phyloP scores from a whole-genome alignment of 345 rosid species.

The Pseudoturritis turrita region DNA sequence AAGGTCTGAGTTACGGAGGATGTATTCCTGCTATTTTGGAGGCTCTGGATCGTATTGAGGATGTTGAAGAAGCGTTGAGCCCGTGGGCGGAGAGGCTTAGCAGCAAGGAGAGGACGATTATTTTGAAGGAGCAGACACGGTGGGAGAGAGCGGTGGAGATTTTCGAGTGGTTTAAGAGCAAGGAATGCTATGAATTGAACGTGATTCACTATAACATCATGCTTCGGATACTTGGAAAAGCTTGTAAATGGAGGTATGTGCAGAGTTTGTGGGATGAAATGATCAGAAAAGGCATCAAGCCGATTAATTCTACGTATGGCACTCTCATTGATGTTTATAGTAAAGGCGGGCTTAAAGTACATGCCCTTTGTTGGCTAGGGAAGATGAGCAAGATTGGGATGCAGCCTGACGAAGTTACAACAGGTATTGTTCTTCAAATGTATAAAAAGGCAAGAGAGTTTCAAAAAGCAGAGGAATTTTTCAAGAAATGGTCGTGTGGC shows the following conservation, averaged over 20 bases:
- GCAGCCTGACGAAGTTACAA: conserved; percentile 82
- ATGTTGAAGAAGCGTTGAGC: conserved; percentile 63
- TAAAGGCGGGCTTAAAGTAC: conserved; percentile 65
- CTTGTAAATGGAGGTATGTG: conserved; percentile 54
- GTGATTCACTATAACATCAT: conserved; percentile 87
- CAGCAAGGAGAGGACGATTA: conserved; percentile 77
- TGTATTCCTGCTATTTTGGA: conserved; percentile 61
- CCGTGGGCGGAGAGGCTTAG: conserved; percentile 79
- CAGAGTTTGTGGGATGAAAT: conserved; percentile 70
- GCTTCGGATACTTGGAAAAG: conserved; percentile 70
- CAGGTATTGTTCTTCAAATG: conserved; percentile 78
- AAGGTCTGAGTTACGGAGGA: conserved; percentile 63
- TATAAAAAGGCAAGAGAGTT: conserved; percentile 79
- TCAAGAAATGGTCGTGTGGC: conserved; percentile 63
- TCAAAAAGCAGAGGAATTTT: conserved; percentile 70
- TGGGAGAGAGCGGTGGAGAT: conserved; percentile 91
- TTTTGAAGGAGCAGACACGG: conserved; percentile 71
- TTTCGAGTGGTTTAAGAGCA: conserved; percentile 78
- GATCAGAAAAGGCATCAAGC: conserved; percentile 41
- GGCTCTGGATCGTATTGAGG: conserved; percentile 52
- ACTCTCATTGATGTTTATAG: conserved; percentile 83
- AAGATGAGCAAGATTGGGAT: conserved; percentile 69
- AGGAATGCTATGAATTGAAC: conserved; percentile 63
- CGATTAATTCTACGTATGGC: conserved; percentile 79
- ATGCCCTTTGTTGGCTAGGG: conserved; percentile 68